Conservation (phyloP, 2,329 filamentous ascomycete species). For the Lizonia empirigonia region DNA sequence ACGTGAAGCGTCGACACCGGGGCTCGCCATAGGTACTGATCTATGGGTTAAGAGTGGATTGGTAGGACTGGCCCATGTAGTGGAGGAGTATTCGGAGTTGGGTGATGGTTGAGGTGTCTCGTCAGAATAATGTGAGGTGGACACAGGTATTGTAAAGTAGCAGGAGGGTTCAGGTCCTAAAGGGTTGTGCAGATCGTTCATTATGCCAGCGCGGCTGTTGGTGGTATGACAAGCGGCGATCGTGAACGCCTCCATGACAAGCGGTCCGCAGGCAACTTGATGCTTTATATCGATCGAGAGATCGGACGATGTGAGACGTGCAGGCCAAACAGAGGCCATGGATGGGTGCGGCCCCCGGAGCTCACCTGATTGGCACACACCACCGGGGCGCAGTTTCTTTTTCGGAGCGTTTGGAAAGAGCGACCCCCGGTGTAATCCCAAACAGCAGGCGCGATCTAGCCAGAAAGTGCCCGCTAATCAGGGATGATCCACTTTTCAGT, state of each 20-base stretch:
- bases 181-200: slow-evolving; percentile 15
- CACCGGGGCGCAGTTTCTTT: slow-evolving; percentile 4
- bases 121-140: slow-evolving; percentile 37
- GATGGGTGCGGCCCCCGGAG: not conserved
- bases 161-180: slow-evolving; percentile 24
- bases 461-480: slow-evolving; percentile 1
- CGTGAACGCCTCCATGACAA: slow-evolving; percentile 1
- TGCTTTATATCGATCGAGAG: too few species aligned
- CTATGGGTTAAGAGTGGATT: slow-evolving; percentile 47
- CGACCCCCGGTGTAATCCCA: slow-evolving; percentile 2
- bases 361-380: slow-evolving; percentile 12
- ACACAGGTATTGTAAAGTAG: slow-evolving; percentile 44
- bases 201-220: slow-evolving; percentile 21
- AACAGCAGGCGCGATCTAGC: slow-evolving; percentile 3
- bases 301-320: slow-evolving; percentile 9
- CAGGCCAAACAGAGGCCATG: slow-evolving; percentile 1
- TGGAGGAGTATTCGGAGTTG: slow-evolving; percentile 28
- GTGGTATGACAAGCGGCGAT: slow-evolving; percentile 13
- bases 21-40: slow-evolving; percentile 29
- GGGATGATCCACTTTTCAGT: not conserved
- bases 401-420: slow-evolving; percentile 2
- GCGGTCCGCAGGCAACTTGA: slow-evolving; percentile 5
- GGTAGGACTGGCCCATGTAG: slow-evolving; percentile 37
- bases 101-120: slow-evolving; percentile 40
- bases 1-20: slow-evolving; percentile 38